Base-by-base conservation (phyloP, 1,284 basidiomycete species). In the Microbotryum lychnidis-dioicae region DNA sequence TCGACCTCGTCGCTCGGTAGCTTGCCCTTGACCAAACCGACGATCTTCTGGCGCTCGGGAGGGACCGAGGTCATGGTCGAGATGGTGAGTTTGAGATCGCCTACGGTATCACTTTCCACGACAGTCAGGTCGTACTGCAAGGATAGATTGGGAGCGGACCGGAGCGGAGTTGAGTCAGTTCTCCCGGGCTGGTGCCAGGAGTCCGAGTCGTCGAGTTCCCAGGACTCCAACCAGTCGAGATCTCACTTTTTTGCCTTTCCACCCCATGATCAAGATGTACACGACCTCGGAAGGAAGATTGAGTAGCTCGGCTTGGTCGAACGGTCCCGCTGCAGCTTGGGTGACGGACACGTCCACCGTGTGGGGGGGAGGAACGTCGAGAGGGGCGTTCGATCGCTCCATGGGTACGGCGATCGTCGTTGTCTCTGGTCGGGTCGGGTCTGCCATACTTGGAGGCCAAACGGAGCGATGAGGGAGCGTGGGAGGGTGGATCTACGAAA, bases 21-120 rank as follows among this genome's bases (percentile, higher is more conserved):
- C 74, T 89, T 91, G 45, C 89, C 88, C 70, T 89, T 89, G 45
- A 87, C 84, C 31, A 94, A 76, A 1, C 89, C 89, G 16, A 93
- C 79, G 58, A 94, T 85, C 79, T 96, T 94, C 77, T 94, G 90
- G 20, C 90, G 80, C 67, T 88, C 87, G 29, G 85, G 82, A 4
- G 91, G 89, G 2, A 96, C 89, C 61, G 80, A 81, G 2, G 91
- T 94, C 60, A 91, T 74, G 42, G 78, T 80, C 66, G 85, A 82
- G 46, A 96, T 75, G 21, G 73, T 57, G 6, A 65, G 62, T 56
- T 77, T 73, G 21, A 71, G 54, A 51, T 68, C 67, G 0, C 67
- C 67, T 14, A 66, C 62, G 16, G 65, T 67, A 42, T 67, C 65
- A 3, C 27, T 29, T 29, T 60, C 54, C 2, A 27, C 48, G 20